Base-by-base conservation (phyloP, 1,284 basidiomycete genomes). In the Exsudoporus floridanus region DNA sequence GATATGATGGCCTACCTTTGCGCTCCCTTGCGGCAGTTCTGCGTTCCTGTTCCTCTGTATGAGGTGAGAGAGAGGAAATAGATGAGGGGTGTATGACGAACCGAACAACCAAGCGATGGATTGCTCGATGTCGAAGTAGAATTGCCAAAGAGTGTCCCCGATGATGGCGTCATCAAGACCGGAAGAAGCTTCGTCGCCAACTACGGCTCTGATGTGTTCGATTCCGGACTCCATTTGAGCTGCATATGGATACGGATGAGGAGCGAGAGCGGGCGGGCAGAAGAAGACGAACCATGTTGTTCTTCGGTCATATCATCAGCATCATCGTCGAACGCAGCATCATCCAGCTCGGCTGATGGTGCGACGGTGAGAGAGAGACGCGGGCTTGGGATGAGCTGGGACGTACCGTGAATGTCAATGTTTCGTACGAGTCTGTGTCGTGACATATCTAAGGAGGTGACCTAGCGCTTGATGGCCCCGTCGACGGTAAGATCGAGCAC, bases 341-440 rank as follows among this genome's bases (percentile, higher is more conserved):
- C 88, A 48, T 90, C 83, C 45, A 92, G 74, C 70, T 90, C 90
- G 70, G 86, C 90, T 92, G 64, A 16, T 38, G 10, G 33, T 6
- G 27, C 7, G 45, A 50, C 7, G n/a, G 16, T 47, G 19, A 55
- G 48, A 50, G n/a, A 33, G n/a, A 10, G 36, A 14, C 46, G 6
- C 5, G 14, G 16, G 7, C 1, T 5, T 25, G 31, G 23, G 30
- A 3, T 0, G 66, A 62, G 63, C 53, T 63, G 46, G 25, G 53
- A 46, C 71, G 33, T 58, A 90, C 95, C 94, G 60, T 90, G 78
- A 31, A 98, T 76, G 67, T 98, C 86, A 42, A 99, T 77, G 70
- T 97, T 95, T 58, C 92, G 82, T 58, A 98, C 82, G 70, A 88
- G 84, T 67, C 96, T 86, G 74, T 99, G 96, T 69, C 93, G 77